Conservation (phyloP, 2,329 filamentous ascomycete genomes). For the Ceratocystiopsis brevicomis region DNA sequence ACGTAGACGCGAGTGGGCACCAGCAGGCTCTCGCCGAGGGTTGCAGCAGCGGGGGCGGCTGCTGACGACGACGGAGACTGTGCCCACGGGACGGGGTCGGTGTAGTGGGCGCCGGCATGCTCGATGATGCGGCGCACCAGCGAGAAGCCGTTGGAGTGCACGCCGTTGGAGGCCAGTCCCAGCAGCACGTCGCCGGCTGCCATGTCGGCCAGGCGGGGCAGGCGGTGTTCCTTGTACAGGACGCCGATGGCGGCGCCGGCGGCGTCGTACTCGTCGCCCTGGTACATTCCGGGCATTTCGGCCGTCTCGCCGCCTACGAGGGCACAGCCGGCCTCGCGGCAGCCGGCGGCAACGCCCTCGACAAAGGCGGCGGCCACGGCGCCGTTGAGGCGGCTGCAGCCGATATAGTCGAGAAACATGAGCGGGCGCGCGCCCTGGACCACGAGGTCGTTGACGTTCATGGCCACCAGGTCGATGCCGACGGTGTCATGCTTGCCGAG, state of each 20-base stretch:
- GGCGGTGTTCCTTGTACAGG: constrained; percentile 46
- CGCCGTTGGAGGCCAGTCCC: constrained; percentile 66
- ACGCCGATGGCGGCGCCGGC: constrained; percentile 80
- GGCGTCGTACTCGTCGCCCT: constrained; percentile 76
- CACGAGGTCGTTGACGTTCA: constrained; percentile 97
- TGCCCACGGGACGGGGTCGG: constrained; percentile 57
- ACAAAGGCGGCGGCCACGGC: constrained; percentile 69
- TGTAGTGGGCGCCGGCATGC: constrained; percentile 50
- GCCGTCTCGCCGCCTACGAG: constrained; percentile 95
- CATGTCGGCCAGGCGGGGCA: constrained; percentile 66
- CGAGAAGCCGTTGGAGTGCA: constrained; percentile 95
- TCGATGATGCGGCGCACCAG: constrained; percentile 83
- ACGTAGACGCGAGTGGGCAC: constrained; percentile 92
- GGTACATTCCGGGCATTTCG: constrained; percentile 94
- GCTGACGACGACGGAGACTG: constrained; percentile 16
- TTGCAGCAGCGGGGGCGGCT: constrained; percentile 17
- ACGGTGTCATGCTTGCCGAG: constrained; percentile 86
- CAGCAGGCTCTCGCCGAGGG: constrained; percentile 59
- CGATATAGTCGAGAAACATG: constrained; percentile 97
- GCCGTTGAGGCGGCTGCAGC: constrained; percentile 72
- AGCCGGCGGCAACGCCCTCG: constrained; percentile 74
- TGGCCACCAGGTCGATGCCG: constrained; percentile 89
- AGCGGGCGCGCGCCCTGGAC: constrained; percentile 89
- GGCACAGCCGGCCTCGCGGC: constrained; percentile 66
- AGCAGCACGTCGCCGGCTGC: constrained; percentile 64